Base-by-base conservation (phyloP, 1,284 basidiomycete genomes). In the Sanghuangporus weigelae region DNA sequence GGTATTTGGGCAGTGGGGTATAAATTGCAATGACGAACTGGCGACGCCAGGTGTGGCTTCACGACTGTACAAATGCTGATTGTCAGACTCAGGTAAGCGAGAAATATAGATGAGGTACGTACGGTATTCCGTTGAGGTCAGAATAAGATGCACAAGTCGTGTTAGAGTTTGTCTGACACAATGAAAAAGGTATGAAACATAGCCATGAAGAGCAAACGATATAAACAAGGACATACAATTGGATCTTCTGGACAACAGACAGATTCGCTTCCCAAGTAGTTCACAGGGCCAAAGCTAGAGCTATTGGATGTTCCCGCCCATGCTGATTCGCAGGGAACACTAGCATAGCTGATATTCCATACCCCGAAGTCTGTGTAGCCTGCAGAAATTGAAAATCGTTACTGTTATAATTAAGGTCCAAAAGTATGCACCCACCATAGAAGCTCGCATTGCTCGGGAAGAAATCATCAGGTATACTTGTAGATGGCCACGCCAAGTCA, bases 291-390 rank as follows among this genome's bases (percentile, higher is more conserved):
- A 42, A 91, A 75, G 14, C 87, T 87, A 14, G 81, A 75, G n/a
- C 78, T 71, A 63, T 85, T 77, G n/a, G 76, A 77, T 49, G 75
- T 78, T 6, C 90, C 90, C 26, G 77, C 73, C 90, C 90, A 92
- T 60, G 81, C 72, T 2, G 75, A 61, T 6, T 79, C 64, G 69
- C 90, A 92, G 46, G 83, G 73, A 7, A 90, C 83, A 44, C 75
- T 77, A 67, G 83, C 72, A 70, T 92, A 92, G 40, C 79, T 84
- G 67, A 90, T 78, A 69, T 90, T 90, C 90, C 90, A 92, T n/a
- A 91, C 83, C 57, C 90, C 89, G 74, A 91, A 92, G 69, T 91
- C 89, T 86, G 77, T 74, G 65, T 76, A 83, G 0, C 80, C 79
- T 81, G 55, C 0, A 57, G n/a, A 21, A 49, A 56, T 19, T 63